Evolutionary conservation across 148 eudicot genomes (phyloP).

Genomic region (Rhododendron molle): DNA sequence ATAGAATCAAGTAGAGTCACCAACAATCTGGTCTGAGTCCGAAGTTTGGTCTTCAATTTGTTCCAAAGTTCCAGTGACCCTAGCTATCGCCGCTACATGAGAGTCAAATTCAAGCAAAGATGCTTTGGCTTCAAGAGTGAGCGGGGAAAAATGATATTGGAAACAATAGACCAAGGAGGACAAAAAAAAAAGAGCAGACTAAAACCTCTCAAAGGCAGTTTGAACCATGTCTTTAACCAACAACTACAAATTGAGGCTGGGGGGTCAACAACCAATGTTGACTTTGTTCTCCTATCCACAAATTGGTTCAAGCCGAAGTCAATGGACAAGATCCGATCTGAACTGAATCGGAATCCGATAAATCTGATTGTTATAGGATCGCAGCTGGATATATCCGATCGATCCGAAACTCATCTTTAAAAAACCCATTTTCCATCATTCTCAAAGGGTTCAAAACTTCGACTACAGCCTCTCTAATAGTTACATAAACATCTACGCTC

Average conservation of each 20-base stretch:
- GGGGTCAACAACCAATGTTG: constrained; percentile 1
- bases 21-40: neutral
- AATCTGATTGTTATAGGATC: neutral
- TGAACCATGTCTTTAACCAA: neutral
- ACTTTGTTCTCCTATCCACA: neutral
- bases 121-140: neutral
- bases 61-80: neutral
- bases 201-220: neutral
- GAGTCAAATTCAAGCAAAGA: neutral
- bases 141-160: neutral
- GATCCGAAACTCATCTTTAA: neutral
- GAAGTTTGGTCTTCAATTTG: neutral
- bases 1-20: neutral
- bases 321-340: neutral
- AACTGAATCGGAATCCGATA: neutral
- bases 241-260: neutral
- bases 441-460: no score
- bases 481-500: neutral
- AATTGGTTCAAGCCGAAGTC: neutral
- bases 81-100: neutral
- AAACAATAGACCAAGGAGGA: neutral
- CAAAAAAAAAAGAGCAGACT: neutral
- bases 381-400: neutral
- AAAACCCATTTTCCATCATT: no score
- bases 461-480: neutral